A percentile compares a stretch with the other conserved stretches of the same genome.
Conservation (phyloP, 768 basidiomycete genomes). For the Coprinopsis strossmayeri region DNA sequence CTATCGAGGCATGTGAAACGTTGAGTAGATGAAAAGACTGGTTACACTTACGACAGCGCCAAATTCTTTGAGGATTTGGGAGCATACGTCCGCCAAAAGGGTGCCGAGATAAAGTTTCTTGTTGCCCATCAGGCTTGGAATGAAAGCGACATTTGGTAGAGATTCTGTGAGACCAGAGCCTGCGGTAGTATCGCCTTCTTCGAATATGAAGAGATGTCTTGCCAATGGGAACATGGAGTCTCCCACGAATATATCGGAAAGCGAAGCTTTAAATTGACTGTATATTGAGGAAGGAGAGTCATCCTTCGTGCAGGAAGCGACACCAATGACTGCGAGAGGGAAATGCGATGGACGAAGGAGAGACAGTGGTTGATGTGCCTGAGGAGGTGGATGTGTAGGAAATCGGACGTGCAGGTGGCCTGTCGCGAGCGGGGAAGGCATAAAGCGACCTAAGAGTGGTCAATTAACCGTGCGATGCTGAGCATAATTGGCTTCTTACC, state of each 20-base stretch:
- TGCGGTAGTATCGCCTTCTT: conserved; percentile 55
- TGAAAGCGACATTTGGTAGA: conserved; percentile 62
- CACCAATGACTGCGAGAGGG: conserved; percentile 82
- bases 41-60: conserved; percentile 71
- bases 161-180: conserved; percentile 51
- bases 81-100: conserved; percentile 82
- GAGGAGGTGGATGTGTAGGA: conserved; percentile 67
- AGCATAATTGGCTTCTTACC: conserved; percentile 33
- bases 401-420: conserved; percentile 81
- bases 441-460: conserved; percentile 54
- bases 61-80: conserved; percentile 80
- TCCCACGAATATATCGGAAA: conserved; percentile 62
- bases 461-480: neutral
- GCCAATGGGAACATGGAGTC: conserved; percentile 71
- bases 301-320: conserved; percentile 61
- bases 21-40: conserved; percentile 7
- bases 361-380: conserved; percentile 58
- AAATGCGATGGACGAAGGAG: conserved; percentile 78
- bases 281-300: conserved; percentile 48
- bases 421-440: conserved; percentile 68
- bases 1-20: conserved; percentile 29
- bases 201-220: conserved; percentile 81
- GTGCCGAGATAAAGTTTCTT: conserved; percentile 86
- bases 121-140: conserved; percentile 83
- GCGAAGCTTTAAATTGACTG: conserved; percentile 57